Evolutionary conservation across 129 eudicot genomes (phyloP).

Genomic region (Sambucus nigra): DNA sequence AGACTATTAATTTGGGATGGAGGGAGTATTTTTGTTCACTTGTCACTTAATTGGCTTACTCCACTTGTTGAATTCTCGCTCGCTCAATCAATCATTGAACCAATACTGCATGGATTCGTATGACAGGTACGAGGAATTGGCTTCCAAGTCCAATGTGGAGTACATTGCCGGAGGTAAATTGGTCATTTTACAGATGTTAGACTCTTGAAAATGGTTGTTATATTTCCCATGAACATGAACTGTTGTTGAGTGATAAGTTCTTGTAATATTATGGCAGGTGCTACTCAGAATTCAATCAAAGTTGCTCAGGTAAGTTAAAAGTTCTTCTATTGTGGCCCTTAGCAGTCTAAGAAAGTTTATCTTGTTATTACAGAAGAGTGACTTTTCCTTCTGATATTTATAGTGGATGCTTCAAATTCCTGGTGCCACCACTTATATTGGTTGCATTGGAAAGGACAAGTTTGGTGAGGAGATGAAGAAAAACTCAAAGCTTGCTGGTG

Average conservation of each 20-base stretch:
- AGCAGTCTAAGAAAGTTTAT: no score
- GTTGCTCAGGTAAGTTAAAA: conserved; percentile 70
- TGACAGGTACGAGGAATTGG: conserved; percentile 79
- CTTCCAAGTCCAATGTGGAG: conserved; percentile 62
- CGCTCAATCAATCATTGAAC: neutral
- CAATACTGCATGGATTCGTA: neutral
- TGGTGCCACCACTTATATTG: conserved; percentile 84
- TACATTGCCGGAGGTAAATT: conserved; percentile 90
- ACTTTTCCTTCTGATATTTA: conserved; percentile 5
- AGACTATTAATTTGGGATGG: no score
- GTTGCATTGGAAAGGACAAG: conserved; percentile 94
- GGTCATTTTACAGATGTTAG: neutral
- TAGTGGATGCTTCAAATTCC: conserved; percentile 98
- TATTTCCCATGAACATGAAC: neutral
- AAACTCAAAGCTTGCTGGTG: conserved; percentile 54
- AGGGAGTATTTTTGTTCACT: no score
- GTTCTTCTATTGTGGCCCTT: neutral
- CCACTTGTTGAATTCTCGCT: neutral
- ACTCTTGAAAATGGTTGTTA: neutral
- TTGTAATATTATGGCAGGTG: conserved; percentile 42
- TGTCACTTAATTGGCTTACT: no score
- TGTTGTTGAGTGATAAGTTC: neutral
- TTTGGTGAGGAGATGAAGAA: conserved; percentile 88
- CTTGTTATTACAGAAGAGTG: neutral
- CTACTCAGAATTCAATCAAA: conserved; percentile 93